Evolutionary conservation across 2,329 filamentous ascomycete species (phyloP).

Genomic region (Blastomyces parvus): DNA sequence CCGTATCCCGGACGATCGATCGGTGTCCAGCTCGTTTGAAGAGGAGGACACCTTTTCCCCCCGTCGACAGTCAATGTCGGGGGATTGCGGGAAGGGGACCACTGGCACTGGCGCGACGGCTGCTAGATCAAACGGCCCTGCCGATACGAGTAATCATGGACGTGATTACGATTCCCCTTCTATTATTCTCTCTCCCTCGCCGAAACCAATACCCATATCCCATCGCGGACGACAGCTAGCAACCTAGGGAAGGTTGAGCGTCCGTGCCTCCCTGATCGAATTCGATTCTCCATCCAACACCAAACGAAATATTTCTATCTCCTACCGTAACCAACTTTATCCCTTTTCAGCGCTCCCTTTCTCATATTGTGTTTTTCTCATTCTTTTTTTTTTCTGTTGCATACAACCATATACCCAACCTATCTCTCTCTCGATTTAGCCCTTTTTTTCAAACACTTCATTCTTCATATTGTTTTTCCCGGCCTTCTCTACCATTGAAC

Average conservation of each 20-base stretch:
- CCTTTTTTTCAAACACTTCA: not conserved
- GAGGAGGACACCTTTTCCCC: conserved; percentile 6
- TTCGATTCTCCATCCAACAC: not conserved
- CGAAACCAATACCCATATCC: conserved; percentile 17
- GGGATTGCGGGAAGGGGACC: not conserved
- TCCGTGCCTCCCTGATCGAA: not conserved
- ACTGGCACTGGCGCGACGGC: not conserved
- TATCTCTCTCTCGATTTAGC: not conserved
- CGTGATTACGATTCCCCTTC: conserved; percentile 7
- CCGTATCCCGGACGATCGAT: conserved; percentile 33
- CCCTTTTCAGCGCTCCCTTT: not conserved
- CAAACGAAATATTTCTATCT: not conserved
- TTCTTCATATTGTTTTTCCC: not conserved
- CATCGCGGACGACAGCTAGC: conserved; percentile 13
- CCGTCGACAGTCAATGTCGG: not conserved
- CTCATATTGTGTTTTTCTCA: not conserved
- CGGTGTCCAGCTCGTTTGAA: conserved; percentile 22
- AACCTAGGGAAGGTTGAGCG: not conserved
- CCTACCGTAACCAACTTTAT: not conserved
- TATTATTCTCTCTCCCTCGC: conserved; percentile 7
- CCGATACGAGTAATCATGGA: not conserved
- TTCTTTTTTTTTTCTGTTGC: not conserved
- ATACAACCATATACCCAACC: not conserved
- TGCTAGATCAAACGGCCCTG: not conserved
- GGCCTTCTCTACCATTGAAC: not conserved